These are phyloP conservation scores for Trypanosoma avium DNA, from an alignment of 208 protist species.

Conservation along the genomic window DNA sequence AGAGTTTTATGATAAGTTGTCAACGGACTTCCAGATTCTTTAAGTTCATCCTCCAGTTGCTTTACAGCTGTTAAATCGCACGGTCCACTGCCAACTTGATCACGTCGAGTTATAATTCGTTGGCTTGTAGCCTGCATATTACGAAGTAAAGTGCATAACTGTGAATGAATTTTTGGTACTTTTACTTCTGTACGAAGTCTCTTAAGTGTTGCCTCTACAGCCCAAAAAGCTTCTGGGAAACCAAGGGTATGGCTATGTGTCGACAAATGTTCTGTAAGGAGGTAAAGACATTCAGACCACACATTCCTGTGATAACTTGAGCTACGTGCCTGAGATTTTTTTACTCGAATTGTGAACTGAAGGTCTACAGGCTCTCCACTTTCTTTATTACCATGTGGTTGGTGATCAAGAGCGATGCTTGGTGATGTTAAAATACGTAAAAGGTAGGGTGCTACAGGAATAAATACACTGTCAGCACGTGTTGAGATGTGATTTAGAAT, in stretches of 20 bases:
- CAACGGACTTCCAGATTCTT: constrained; percentile 51
- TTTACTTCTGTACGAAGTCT: constrained; percentile 83
- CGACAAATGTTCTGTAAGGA: constrained; percentile 86
- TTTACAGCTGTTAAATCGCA: constrained; percentile 79
- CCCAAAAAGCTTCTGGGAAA: constrained; percentile 94
- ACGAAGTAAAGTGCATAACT: constrained; percentile 71
- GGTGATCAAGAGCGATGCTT: constrained; percentile 61
- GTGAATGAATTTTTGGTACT: constrained; percentile 75
- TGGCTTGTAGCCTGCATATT: constrained; percentile 74
- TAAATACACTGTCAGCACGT: constrained; percentile 87
- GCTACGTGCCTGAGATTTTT: constrained; percentile 83
- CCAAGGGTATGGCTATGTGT: constrained; percentile 86
- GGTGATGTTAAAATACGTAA: constrained; percentile 92
- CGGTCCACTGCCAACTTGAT: constrained; percentile 76
- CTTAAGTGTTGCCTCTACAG: constrained; percentile 82
- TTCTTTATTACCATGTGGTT: constrained; percentile 29
- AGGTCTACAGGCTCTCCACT: constrained; percentile 61
- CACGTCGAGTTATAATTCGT: constrained; percentile 64
- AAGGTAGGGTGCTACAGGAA: constrained; percentile 92
- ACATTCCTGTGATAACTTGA: constrained; percentile 68
- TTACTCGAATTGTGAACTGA: constrained; percentile 89
- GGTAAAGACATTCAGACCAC: constrained; percentile 83
- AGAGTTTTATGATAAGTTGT: constrained; percentile 65
- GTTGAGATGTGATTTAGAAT: constrained; percentile 91
- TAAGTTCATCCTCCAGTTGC: constrained; percentile 77